Conservation (phyloP, 1,284 basidiomycete species). For the Wallemia mellicola region DNA sequence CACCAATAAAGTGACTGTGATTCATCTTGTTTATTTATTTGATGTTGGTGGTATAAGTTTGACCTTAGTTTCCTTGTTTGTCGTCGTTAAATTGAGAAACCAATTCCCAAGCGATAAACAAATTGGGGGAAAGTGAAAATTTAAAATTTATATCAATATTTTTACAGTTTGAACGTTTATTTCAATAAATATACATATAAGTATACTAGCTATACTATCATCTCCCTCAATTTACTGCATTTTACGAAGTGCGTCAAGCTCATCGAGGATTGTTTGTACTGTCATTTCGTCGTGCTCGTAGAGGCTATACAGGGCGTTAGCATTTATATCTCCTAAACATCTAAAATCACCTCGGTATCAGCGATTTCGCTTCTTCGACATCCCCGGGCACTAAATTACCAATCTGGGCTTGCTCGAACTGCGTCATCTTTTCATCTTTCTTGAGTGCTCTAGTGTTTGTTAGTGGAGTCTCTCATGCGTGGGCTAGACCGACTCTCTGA, state of each 20-base stretch:
- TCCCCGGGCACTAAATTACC: conserved; percentile 64
- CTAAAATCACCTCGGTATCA: conserved; percentile 41
- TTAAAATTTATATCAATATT: background rate
- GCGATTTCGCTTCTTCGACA: conserved; percentile 66
- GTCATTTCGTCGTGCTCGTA: conserved; percentile 61
- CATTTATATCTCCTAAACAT: background rate
- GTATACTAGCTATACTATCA: background rate
- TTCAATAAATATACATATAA: background rate
- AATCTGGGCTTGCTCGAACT: conserved; percentile 75
- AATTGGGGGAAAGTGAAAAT: background rate
- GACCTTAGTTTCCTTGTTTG: conserved; percentile 1
- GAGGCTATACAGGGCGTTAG: conserved; percentile 21
- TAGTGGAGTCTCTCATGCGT: background rate
- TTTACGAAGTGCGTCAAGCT: conserved; percentile 11
- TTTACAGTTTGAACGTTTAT: background rate
- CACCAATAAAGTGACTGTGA: conserved; percentile 26
- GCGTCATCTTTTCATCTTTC: conserved; percentile 36
- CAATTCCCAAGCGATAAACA: background rate
- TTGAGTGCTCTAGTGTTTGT: background rate
- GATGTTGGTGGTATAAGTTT: conserved; percentile 1
- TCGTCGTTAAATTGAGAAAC: background rate
- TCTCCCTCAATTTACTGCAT: background rate
- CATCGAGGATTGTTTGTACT: conserved; percentile 46
- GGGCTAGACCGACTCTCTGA: conserved; percentile 29
- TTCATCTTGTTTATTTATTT: background rate